Conservation (phyloP, 2,329 filamentous ascomycete genomes). For the Immersiporthe knoxdaviesiana region DNA sequence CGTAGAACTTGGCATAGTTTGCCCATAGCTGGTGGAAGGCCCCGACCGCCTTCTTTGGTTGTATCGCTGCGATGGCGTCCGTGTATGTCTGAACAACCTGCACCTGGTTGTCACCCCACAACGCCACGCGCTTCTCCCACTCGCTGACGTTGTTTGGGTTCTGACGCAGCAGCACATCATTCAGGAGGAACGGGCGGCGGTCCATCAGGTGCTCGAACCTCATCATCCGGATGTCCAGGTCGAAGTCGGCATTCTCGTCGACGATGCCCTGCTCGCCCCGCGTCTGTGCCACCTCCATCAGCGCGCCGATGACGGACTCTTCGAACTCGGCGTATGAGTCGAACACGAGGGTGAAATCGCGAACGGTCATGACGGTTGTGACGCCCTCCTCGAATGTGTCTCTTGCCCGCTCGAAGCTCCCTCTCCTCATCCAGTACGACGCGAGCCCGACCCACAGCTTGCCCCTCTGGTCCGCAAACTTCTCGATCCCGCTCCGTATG, state of each 20-base stretch:
- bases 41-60: slow-evolving; percentile 91
- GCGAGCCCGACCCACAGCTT: slow-evolving; percentile 94
- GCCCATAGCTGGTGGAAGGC: slow-evolving; percentile 95
- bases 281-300: slow-evolving; percentile 85
- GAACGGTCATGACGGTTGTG: slow-evolving; percentile 97
- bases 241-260: slow-evolving; percentile 86
- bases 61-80: slow-evolving; percentile 87
- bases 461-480: slow-evolving; percentile 91
- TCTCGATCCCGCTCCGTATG: slow-evolving; percentile 85
- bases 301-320: slow-evolving; percentile 86
- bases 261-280: slow-evolving; percentile 78
- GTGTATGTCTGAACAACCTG: slow-evolving; percentile 96
- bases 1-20: slow-evolving; percentile 97
- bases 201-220: slow-evolving; percentile 99
- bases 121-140: slow-evolving; percentile 94
- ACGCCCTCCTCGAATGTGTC: slow-evolving; percentile 96
- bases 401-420: slow-evolving; percentile 88
- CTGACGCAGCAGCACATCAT: slow-evolving; percentile 91
- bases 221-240: slow-evolving; percentile 96
- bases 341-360: slow-evolving; percentile 95
- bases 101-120: slow-evolving; percentile 91
- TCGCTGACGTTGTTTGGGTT: slow-evolving; percentile 96
- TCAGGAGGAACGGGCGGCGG: slow-evolving; percentile 89
- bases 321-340: slow-evolving; percentile 97
- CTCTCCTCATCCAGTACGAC: slow-evolving; percentile 93